Evolutionary conservation across 2,329 filamentous ascomycete genomes (phyloP).

Genomic region (Macrophomina phaseolina): DNA sequence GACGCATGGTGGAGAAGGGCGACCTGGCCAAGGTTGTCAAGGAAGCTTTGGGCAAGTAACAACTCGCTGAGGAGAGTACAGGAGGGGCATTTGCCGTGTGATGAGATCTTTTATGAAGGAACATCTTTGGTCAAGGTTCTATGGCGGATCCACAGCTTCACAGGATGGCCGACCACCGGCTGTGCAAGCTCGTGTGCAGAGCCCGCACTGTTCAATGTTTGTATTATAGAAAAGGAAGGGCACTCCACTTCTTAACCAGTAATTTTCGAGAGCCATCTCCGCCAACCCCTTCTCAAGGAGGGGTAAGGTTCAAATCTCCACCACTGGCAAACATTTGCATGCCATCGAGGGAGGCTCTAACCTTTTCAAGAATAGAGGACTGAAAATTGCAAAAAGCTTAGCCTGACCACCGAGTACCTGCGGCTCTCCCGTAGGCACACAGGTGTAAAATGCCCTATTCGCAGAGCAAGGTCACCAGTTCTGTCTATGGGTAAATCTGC

Average conservation of each 20-base stretch:
- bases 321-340: background rate
- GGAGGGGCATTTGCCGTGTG: background rate
- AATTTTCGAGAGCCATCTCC: background rate
- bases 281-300: background rate
- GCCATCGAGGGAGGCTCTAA: too few relatives aligned
- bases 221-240: conserved; percentile 8
- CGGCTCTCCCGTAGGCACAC: too few relatives aligned
- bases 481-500: too few relatives aligned
- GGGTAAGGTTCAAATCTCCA: background rate
- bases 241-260: background rate
- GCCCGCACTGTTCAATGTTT: background rate
- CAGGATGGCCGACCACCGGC: background rate
- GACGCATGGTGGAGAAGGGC: conserved; percentile 68
- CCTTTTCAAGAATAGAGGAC: too few relatives aligned
- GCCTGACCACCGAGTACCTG: too few relatives aligned
- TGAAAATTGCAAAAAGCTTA: too few relatives aligned
- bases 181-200: background rate
- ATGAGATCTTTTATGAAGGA: background rate
- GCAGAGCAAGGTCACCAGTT: too few relatives aligned
- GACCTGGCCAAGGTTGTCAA: conserved; percentile 68
- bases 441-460: too few relatives aligned
- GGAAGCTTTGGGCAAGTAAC: conserved; percentile 39
- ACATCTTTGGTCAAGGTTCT: background rate
- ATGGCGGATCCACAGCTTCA: background rate
- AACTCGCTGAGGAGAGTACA: background rate